These are phyloP conservation scores for Lactarius indigo DNA, from an alignment of 768 basidiomycete genomes.

Conservation along the genomic window DNA sequence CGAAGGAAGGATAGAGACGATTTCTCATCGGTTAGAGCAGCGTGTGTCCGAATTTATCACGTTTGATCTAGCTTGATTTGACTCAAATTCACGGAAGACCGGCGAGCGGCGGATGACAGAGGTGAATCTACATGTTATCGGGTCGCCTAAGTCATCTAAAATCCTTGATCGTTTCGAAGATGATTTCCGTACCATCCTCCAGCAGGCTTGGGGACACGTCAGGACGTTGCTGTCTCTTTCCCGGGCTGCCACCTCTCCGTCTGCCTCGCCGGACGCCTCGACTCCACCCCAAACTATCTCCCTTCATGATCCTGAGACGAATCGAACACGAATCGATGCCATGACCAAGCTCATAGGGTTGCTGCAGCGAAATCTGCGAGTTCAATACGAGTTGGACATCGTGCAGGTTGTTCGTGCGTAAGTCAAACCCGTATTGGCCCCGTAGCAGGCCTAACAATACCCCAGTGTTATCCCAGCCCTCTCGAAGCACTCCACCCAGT, in stretches of 20 bases:
- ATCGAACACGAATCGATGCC: constrained; percentile 54
- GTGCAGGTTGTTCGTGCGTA: constrained; percentile 73
- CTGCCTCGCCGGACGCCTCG: constrained; percentile 34
- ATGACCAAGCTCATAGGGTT: constrained; percentile 64
- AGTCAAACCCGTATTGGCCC: constrained; percentile 33
- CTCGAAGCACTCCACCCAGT: constrained; percentile 67
- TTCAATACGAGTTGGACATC: constrained; percentile 71
- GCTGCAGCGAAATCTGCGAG: constrained; percentile 66
- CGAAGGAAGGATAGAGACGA: constrained; percentile 19
- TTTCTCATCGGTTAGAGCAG: constrained; percentile 21
- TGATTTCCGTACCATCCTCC: constrained; percentile 69
- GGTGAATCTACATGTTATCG: constrained; percentile 1
- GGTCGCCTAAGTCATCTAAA: not conserved
- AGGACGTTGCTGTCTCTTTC: constrained; percentile 50
- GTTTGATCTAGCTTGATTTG: not conserved
- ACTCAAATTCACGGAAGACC: constrained; percentile 15
- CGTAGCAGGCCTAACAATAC: constrained; percentile 1
- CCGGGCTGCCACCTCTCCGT: constrained; percentile 35
- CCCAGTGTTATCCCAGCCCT: constrained; percentile 73
- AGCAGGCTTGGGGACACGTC: constrained; percentile 57
- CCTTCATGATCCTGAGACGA: constrained; percentile 36
- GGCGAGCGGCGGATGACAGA: constrained; percentile 24
- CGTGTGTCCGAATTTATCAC: constrained; percentile 11
- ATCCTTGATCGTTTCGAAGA: constrained; percentile 37
- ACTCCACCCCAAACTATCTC: constrained; percentile 39